Base-by-base conservation (phyloP, 2,329 filamentous ascomycete genomes). In the Zopfia rhizophila region DNA sequence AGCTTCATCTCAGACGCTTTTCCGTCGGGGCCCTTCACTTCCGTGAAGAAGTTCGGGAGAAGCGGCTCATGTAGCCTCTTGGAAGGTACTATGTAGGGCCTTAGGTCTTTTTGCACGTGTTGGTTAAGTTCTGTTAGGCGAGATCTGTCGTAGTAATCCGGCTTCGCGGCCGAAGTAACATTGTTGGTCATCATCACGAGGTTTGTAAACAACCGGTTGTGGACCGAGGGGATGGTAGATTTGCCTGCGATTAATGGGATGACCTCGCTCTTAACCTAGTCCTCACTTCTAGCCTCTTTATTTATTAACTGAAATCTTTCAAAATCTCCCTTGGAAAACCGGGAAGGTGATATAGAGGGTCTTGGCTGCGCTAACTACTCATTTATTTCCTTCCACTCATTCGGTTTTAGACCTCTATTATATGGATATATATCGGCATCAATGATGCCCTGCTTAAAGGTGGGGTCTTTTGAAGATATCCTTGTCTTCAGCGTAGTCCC, bases 101-200 rank as follows among this genome's bases (percentile, higher is more conserved):
- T 35, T 10, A 73, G 41, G 41, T 29, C 31, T 4, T 45, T 27
- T 28, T 32, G 41, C 24, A 45, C 32, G 22, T 25, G 23, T 11
- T 18, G 49, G 24, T 18, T 11, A 17, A 45, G 32, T 29, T 70
- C 52, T 25, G 61, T 36, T 16, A 57, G 55, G 22, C 35, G 30
- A 8, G 63, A 60, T 8, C 71, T 61, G 21, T 72, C 59, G 48
- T 67, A 72, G 16, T 61, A 42, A 51, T 73, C 66, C 16, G 69
- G 70, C 39, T 61, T 64, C 1, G 65, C 55, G 13, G 55, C 41
- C 16, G 56, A 45, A 11, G 66, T 55, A 8, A 60, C 57, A 40
- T 73, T n/a, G n/a, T n/a, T n/a, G n/a, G 59, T 3, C 65, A 78
- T 57, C 29, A 49, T 56, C 13, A 63, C 56, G 31, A 77, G 66